phyloP scores from a whole-genome alignment of 129 eudicot genomes.

The Chrysanthemum makinoi region DNA sequence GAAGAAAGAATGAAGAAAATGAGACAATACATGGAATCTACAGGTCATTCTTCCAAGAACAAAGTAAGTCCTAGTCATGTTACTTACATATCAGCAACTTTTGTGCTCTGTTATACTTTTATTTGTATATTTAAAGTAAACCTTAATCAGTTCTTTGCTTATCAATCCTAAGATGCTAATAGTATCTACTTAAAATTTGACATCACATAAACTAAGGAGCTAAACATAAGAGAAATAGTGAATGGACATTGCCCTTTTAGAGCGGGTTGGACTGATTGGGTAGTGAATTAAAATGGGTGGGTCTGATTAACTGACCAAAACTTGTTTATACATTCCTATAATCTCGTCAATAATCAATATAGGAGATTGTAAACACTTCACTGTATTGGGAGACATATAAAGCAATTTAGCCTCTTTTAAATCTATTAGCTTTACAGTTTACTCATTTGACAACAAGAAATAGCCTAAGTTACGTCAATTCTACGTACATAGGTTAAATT shows the following conservation, averaged over 20 bases:
- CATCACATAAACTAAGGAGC: neutral
- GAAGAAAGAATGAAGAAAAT: slow-evolving; percentile 46
- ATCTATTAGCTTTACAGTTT: too few relatives aligned
- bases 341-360: too few relatives aligned
- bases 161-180: neutral
- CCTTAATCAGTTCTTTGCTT: neutral
- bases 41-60: slow-evolving; percentile 26
- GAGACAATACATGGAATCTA: slow-evolving; percentile 35
- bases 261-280: too few relatives aligned
- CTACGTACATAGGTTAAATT: too few relatives aligned
- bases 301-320: too few relatives aligned
- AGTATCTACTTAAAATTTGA: neutral
- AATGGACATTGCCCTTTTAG: slow-evolving; percentile 1
- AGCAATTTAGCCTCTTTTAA: too few relatives aligned
- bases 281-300: too few relatives aligned
- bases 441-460: too few relatives aligned
- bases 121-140: neutral
- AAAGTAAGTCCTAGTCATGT: slow-evolving; percentile 41
- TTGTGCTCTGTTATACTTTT: slow-evolving; percentile 15
- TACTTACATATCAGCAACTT: neutral
- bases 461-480: too few relatives aligned
- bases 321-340: too few relatives aligned
- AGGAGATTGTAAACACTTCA: too few relatives aligned
- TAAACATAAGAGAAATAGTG: neutral
- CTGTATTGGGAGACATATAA: too few relatives aligned